phyloP scores from a whole-genome alignment of 768 basidiomycete genomes.

The Tulasnella sp. region DNA sequence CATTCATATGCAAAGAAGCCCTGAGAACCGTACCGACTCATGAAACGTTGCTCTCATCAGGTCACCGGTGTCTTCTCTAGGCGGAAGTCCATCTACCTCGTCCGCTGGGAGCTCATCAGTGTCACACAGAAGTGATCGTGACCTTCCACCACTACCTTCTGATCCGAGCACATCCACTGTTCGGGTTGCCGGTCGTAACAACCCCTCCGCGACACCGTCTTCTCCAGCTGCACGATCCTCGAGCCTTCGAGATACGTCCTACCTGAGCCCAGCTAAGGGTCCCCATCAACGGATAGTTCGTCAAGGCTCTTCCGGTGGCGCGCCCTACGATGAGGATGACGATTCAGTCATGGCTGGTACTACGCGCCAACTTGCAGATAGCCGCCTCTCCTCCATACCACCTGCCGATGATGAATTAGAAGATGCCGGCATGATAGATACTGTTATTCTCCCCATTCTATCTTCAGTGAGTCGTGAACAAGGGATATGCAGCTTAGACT shows the following conservation, averaged over 20 bases:
- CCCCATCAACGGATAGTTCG: slow-evolving; percentile 7
- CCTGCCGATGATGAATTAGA: slow-evolving; percentile 6
- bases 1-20: not conserved
- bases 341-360: slow-evolving; percentile 42
- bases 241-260: not conserved
- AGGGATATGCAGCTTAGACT: not conserved
- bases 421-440: slow-evolving; percentile 70
- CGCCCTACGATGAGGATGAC: slow-evolving; percentile 34
- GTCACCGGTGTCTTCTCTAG: not conserved
- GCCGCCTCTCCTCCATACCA: slow-evolving; percentile 10
- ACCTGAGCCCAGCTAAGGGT: not conserved
- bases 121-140: not conserved
- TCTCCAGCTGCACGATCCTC: too few species aligned
- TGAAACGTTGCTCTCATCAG: not conserved
- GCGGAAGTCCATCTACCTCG: not conserved
- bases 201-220: not conserved
- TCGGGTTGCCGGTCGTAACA: not conserved
- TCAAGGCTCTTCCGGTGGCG: slow-evolving; percentile 16
- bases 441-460: slow-evolving; percentile 91
- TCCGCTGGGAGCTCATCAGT: not conserved
- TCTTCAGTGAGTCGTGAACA: slow-evolving; percentile 57
- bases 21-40: not conserved
- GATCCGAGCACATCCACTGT: not conserved
- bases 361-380: slow-evolving; percentile 5
- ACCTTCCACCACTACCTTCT: slow-evolving; percentile 3